Percentiles rank a stretch among this genome's conserved stretches.
Conservation (phyloP, 2,329 filamentous ascomycete genomes). For the Aspergillus flavus region DNA sequence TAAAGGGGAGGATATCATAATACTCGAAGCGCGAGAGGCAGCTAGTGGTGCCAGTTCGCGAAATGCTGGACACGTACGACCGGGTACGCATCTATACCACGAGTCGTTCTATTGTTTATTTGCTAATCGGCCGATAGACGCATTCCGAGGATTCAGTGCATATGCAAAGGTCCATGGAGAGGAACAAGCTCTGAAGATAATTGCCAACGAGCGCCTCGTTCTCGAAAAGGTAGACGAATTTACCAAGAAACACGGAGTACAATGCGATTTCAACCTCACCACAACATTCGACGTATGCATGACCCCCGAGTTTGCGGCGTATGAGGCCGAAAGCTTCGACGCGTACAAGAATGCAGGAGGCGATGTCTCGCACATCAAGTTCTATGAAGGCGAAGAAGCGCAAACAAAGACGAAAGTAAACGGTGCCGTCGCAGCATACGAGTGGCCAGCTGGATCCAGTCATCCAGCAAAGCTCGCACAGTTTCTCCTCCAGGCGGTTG, state of each 20-base stretch:
- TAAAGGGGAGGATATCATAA: neutral
- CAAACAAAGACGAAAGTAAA: conserved; percentile 33
- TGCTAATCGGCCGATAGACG: conserved; percentile 30
- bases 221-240: conserved; percentile 26
- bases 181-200: conserved; percentile 51
- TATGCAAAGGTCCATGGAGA: conserved; percentile 47
- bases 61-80: conserved; percentile 1
- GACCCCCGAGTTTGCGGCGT: conserved; percentile 50
- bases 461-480: conserved; percentile 55
- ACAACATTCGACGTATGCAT: conserved; percentile 47
- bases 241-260: neutral
- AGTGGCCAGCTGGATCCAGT: conserved; percentile 54
- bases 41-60: neutral
- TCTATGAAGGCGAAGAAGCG: neutral
- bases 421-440: conserved; percentile 49
- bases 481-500: conserved; percentile 46
- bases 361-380: neutral
- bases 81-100: neutral
- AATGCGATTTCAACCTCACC: neutral
- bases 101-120: too few species aligned
- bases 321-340: conserved; percentile 45
- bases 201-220: conserved; percentile 48
- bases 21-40: neutral
- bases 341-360: conserved; percentile 47
- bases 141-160: conserved; percentile 52